Base-by-base conservation (phyloP, 2,329 filamentous ascomycete species). In the Diaporthe humulicola region DNA sequence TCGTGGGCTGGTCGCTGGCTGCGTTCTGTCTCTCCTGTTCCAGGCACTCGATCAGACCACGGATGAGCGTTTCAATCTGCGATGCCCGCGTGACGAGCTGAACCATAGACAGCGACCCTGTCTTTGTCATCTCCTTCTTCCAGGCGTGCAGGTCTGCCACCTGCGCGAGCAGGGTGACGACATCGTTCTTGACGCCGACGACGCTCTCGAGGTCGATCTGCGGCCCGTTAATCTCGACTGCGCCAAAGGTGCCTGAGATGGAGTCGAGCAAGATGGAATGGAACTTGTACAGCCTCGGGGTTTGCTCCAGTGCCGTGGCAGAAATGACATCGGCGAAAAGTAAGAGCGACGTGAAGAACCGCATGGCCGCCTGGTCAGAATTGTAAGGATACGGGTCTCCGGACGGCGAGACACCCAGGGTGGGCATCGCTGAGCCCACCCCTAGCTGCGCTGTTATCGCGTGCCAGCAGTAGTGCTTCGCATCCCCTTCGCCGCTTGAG, bases 101-200 rank as follows among this genome's bases (percentile, higher is more conserved):
- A 4, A 81, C 78, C 70, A 85, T 81, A 15, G 87, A 87, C 1
- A 91, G 81, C 0, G 83, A 84, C 6, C 87, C 87, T 6, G 80
- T 77, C 61, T 80, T 79, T 64, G 83, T 85, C 75, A 85, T 85
- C 30, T 86, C 81, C 77, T 87, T 86, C 81, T 91, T 92, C 87
- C 88, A 91, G 1, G 86, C 84, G 70, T 90, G 86, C 9, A 93
- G 83, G 0, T 85, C 80, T 19, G 90, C 84, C 61, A 90, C 87
- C 28, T 90, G 86, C 17, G 87, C 87, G 57, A 93, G 85, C n/a
- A 86, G 82, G 60, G 88, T 81, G 60, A 92, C 77, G 0, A 87
- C 86, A 88, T 89, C 90, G 79, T 91, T 92, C 58, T 89, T 83
- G 75, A 90, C 85, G 2, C 91, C 90, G 54, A 89, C 81, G 66